Base-by-base conservation (phyloP, 345 rosid species). In the Gossypium bickii region DNA sequence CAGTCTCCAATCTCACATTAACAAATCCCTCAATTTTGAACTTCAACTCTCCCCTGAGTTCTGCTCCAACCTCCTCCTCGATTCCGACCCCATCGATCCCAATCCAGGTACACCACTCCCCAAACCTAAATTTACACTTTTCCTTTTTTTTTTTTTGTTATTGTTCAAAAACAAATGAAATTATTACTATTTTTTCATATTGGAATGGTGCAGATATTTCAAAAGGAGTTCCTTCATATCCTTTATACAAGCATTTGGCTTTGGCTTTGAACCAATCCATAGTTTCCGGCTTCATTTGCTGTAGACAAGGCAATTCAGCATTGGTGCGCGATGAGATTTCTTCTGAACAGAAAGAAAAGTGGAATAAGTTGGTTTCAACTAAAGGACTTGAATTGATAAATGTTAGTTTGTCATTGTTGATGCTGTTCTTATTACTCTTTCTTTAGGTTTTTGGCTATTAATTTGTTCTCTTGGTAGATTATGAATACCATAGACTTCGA, bases 231-330 rank as follows among this genome's bases (percentile, higher is more conserved):
- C 88, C 85, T 41, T 24, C 34, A 0, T 80, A 79, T 70, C 93
- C 96, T 70, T 71, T 90, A 69, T 82, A 79, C 85, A 84, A 76
- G 77, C 77, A 78, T 70, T 78, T 90, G 9, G 88, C 88, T 58
- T 84, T 77, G 12, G 86, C 82, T 41, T 24, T 90, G 70, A 20
- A 78, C 68, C 81, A 81, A 4, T 87, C 86, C 9, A 62, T 87
- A 67, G 73, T 12, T 76, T 85, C 71, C 49, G 81, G 84, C 38
- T 77, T 44, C n/a, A 75, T 85, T 27, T 67, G 73, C 67, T 64
- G 67, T 67, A 48, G 74, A 12, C 79, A 68, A 49, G 76, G 74
- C 73, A 78, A 76, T 51, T 53, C 74, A 8, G 72, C 74, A 11
- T 58, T 84, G 62, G 49, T 41, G 70, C 45, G 48, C 11, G 88